These are phyloP conservation scores for Yamadazyma nakazawae DNA, from an alignment of 805 yeast species.

Conservation along the genomic window DNA sequence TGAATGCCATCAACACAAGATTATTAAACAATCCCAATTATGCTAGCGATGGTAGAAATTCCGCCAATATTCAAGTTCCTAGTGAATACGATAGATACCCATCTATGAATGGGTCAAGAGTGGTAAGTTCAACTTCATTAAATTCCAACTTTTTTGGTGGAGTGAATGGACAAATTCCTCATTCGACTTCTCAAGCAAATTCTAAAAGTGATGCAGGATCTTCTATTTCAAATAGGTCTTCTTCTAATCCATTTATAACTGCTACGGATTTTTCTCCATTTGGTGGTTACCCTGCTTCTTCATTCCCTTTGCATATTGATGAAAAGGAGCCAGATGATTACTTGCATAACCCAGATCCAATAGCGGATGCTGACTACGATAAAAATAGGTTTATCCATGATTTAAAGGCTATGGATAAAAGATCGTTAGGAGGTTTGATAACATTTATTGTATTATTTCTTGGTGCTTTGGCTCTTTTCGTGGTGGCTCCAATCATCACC, in stretches of 20 bases:
- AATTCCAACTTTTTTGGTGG: slow-evolving; percentile 18
- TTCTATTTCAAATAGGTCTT: slow-evolving; percentile 18
- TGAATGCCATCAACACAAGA: slow-evolving; percentile 11
- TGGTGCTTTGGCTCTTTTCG: slow-evolving; percentile 66
- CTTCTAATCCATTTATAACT: slow-evolving; percentile 36
- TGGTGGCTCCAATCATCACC: slow-evolving; percentile 80
- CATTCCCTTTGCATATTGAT: slow-evolving; percentile 86
- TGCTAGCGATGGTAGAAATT: slow-evolving; percentile 4
- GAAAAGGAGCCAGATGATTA: slow-evolving; percentile 96
- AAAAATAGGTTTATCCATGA: slow-evolving; percentile 63
- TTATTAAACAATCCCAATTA: slow-evolving; percentile 13
- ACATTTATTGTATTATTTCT: slow-evolving; percentile 57
- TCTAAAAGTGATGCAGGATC: slow-evolving; percentile 19
- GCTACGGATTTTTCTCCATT: slow-evolving; percentile 77
- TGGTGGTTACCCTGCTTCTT: slow-evolving; percentile 94
- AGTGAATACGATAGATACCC: slow-evolving; percentile 70
- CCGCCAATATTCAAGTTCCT: slow-evolving; percentile 36
- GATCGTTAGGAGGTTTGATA: slow-evolving; percentile 58
- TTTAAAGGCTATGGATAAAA: slow-evolving; percentile 60
- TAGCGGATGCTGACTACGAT: slow-evolving; percentile 83
- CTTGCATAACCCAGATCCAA: slow-evolving; percentile 93
- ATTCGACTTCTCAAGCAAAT: slow-evolving; percentile 7
- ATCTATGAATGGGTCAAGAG: slow-evolving; percentile 54
- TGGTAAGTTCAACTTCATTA: slow-evolving; percentile 47
- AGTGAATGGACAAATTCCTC: slow-evolving; percentile 4